Base-by-base conservation (phyloP, 257 asterid genomes). In the Osmanthus fragrans region DNA sequence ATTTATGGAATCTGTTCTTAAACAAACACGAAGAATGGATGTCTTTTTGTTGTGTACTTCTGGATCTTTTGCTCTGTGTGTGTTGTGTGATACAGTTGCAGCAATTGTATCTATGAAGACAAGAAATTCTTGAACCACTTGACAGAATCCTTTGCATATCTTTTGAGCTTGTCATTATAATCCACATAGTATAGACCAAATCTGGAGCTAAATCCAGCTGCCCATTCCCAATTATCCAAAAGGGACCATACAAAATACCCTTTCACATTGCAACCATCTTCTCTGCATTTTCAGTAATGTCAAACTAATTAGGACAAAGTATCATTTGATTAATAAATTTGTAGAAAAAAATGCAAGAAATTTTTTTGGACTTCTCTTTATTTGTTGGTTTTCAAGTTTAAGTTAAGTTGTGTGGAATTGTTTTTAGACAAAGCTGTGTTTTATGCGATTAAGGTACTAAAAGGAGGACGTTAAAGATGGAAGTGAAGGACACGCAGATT, bases 161-260 rank as follows among this genome's bases (percentile, higher is more conserved):
- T 88, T 86, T 86, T 94, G 30, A 82, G 87, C 16, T 89, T 88
- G 80, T 90, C 92, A 0, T 90, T 88, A 70, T 82, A 95, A 85
- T 95, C 97, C 12, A 95, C 99, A 65, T 77, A 95, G 85, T 91
- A 90, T 7, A 95, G 78, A 64, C 98, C 99, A 68, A 95, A 95
- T 54, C 99, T 87, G 1, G 94, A 89, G 16, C 83, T 85, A 71
- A 34, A 93, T 72, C 97, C 97, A 77, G 93, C 96, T 68, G 75
- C 86, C 99, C 98, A 91, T 86, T 95, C 97, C 99, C 98, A 95
- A 60, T 95, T 93, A 79, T 95, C 99, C 36, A 95, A 80, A 76
- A 95, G 42, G 15, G 99, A 95, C 99, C 99, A 95, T 0, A 69
- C 96, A 40, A 95, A 95, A 80, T 95, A 93, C 19, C 99, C 98